Evolutionary conservation across 352 stramenopile species (phyloP).

Genomic region (Globisporangium okanoganense): DNA sequence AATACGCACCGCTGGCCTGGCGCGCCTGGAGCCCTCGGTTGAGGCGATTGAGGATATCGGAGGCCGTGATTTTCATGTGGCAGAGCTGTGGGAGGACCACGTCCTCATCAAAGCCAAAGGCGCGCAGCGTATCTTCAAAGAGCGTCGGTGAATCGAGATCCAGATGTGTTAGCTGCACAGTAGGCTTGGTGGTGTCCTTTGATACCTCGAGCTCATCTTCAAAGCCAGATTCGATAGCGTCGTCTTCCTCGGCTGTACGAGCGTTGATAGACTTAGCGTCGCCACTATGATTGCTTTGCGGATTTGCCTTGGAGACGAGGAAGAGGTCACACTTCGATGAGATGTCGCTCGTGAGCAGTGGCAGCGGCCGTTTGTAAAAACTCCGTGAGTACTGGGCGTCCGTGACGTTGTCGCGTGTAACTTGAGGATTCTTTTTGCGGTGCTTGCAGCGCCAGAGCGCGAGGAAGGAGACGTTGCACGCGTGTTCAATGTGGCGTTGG

Average conservation of each 20-base stretch:
- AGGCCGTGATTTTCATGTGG: slow-evolving; percentile 52
- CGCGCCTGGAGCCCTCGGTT: slow-evolving; percentile 31
- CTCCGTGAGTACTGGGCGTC: slow-evolving; percentile 9
- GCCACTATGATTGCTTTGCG: background rate
- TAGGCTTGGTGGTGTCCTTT: background rate
- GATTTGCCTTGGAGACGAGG: background rate
- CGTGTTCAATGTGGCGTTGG: slow-evolving; percentile 29
- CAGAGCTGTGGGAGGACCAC: slow-evolving; percentile 41
- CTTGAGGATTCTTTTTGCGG: background rate
- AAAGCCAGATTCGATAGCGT: background rate
- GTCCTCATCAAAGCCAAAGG: slow-evolving; percentile 34
- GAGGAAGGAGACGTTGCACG: slow-evolving; percentile 33
- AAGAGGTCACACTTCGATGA: slow-evolving; percentile 22
- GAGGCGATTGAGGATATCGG: slow-evolving; percentile 48
- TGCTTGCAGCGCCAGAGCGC: slow-evolving; percentile 31
- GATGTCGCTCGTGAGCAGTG: slow-evolving; percentile 15
- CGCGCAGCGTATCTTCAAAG: slow-evolving; percentile 19
- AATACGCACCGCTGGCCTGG: slow-evolving; percentile 26
- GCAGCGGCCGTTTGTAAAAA: slow-evolving; percentile 13
- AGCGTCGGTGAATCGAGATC: slow-evolving; percentile 13
- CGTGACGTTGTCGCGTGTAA: slow-evolving; percentile 1
- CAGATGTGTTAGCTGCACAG: slow-evolving; percentile 3
- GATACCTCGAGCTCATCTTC: background rate
- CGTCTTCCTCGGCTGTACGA: slow-evolving; percentile 3
- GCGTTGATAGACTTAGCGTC: background rate